Evolutionary conservation across 164 flowering plant species (phyloP), one percentile per base, ranked within the genome.

Genomic region (Nelumbo lutea): DNA sequence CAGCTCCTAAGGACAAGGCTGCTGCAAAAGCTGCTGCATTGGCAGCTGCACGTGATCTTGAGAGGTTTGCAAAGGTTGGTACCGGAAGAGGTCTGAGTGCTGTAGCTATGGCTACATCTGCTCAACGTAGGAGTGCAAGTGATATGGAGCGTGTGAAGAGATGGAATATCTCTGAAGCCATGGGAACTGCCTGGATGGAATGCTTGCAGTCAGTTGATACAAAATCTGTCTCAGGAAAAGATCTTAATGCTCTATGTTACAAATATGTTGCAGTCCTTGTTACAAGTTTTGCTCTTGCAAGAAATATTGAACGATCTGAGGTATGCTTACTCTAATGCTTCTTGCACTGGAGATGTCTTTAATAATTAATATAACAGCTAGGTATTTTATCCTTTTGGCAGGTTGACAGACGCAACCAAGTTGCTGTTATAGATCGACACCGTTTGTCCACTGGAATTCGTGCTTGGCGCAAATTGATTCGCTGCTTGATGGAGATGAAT

Each of bases 51-150:
- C 96, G 99, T 64, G 99, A 96, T 83, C 93, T 93, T 80, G 96
- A 96, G 69, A 94, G 98, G 61, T 88, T 81, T 84, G 90, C 99
- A 48, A 96, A 91, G 73, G 90, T 96, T 81, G 99, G 99, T 75
- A 86, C 99, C 42, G 99, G 99, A 73, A 86, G 99, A 79, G 99
- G 99, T 74, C 96, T 96, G 41, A 90, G 98, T 84, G 99, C 99
- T 47, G 96, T 96, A 59, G 99, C 99, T 62, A 96, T 96, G 99
- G 98, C 98, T 59, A 93, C 99, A 59, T 88, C 99, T 75, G 93
- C 93, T 14, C 99, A 96, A 71, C 76, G 99, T 58, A 86, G 98
- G 75, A 87, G 75, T 80, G 70, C 66, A 47, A 80, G 92, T 79
- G 99, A 96, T 78, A 75, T 73, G 68, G 96, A 86, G 62, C 96